Conservation (phyloP, 306 rosid species). For the Cucurbita maxima region DNA sequence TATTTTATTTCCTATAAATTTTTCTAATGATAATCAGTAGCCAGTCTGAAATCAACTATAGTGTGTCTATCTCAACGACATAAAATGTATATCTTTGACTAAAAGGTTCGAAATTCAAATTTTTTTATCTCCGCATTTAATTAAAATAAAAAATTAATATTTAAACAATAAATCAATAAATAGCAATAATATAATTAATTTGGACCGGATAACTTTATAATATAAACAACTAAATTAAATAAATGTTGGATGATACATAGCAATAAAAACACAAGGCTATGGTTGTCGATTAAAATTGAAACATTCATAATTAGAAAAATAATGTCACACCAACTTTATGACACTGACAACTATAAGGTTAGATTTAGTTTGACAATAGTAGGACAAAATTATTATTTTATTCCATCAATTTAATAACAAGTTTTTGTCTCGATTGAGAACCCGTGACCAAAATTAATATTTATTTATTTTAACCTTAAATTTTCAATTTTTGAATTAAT, state of each 20-base stretch:
- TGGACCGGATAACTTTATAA: not conserved
- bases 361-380: not conserved
- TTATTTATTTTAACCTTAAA: not conserved
- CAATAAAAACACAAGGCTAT: not conserved
- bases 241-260: not conserved
- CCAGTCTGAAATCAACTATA: too few relatives aligned
- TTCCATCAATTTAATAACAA: not conserved
- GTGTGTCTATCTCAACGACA: too few relatives aligned
- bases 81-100: too few relatives aligned
- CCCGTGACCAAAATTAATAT: not conserved
- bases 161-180: too few relatives aligned
- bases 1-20: too few relatives aligned
- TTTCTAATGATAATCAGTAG: too few relatives aligned
- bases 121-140: too few relatives aligned
- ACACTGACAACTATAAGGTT: not conserved
- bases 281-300: not conserved
- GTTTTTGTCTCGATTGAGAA: not conserved
- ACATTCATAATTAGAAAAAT: not conserved
- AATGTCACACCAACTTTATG: not conserved
- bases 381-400: constrained; percentile 2
- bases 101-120: too few relatives aligned
- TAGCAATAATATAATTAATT: too few relatives aligned
- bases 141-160: too few relatives aligned
- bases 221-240: not conserved
- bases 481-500: too few relatives aligned